Base-by-base conservation (phyloP, 2,329 filamentous ascomycete species). In the Claviceps sp. region DNA sequence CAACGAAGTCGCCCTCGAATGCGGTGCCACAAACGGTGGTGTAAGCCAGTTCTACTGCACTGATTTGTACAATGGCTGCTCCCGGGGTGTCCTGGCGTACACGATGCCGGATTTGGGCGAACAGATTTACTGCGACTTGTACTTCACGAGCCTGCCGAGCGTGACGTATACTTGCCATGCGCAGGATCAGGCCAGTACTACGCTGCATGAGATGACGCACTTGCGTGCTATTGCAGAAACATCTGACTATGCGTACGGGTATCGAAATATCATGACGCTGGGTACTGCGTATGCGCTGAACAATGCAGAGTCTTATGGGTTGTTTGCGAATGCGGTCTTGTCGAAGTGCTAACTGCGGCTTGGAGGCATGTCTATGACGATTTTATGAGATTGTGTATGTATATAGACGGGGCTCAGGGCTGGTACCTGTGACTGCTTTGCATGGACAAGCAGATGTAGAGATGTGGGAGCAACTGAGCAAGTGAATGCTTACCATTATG, bases 131-230 rank as follows among this genome's bases (percentile, higher is more conserved):
- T 85, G 82, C 66, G 69, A 73, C 14, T 64, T 79, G 19, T 82
- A 75, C 67, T 85, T 81, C 69, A 74, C 61, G 45, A 42, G 0
- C 8, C 70, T 85, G 8, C 70, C 77, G 0, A 69, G 71, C 1
- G 54, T 78, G 34, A 67, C 74, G 8, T 58, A 58, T 8, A 65
- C 62, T 1, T 87, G 83, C 69, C 80, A 85, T 61, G 73, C 60
- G 2, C 82, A 85, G 66, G 82, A 85, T 61, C 78, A 82, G 67
- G 78, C 77, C 2, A 82, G 76, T 11, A 85, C 82, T 14, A 74
- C 74, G 37, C 64, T 87, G 14, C 83, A 87, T 60, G 83, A 87
- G 70, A 70, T 74, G 57, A 84, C 82, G 8, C 83, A 86, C 61
- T 56, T 75, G 71, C 75, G n/a, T 66, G 74, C 61, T 72, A 67